Evolutionary conservation across 2,329 filamentous ascomycete genomes (phyloP).

Genomic region (Achaetomium macrosporum): DNA sequence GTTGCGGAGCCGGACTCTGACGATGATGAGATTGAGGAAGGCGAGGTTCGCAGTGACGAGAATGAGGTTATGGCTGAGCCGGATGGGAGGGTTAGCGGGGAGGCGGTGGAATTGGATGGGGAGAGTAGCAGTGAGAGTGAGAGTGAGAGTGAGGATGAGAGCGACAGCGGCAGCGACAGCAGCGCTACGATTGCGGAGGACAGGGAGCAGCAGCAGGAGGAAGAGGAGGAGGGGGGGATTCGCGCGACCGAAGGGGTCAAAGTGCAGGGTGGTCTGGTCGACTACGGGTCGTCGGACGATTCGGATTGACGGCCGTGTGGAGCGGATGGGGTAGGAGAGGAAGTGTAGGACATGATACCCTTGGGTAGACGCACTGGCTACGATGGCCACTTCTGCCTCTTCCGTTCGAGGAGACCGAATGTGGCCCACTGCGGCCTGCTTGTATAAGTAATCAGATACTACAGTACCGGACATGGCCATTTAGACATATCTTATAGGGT

Average conservation of each 20-base stretch:
- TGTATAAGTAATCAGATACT: too few relatives aligned
- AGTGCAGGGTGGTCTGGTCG: conserved; percentile 9
- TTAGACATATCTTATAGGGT: too few relatives aligned
- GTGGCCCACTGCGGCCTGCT: too few relatives aligned
- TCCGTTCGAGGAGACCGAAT: too few relatives aligned
- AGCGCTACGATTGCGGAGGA: neutral
- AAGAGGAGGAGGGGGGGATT: neutral
- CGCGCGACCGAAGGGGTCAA: neutral
- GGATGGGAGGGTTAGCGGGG: neutral
- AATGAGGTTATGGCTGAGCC: conserved; percentile 11
- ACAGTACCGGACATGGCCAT: too few relatives aligned
- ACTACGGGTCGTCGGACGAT: conserved; percentile 18
- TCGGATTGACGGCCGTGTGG: conserved; percentile 3
- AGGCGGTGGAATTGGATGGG: neutral
- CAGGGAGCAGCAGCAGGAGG: neutral
- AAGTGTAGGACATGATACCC: neutral
- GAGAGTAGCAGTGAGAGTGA: neutral
- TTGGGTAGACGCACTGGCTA: neutral
- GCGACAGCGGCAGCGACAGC: neutral
- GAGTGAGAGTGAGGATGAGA: neutral
- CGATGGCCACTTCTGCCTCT: too few relatives aligned
- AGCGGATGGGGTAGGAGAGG: neutral
- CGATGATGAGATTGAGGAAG: conserved; percentile 20
- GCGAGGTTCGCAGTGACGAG: conserved; percentile 23
- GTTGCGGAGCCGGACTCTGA: neutral